Evolutionary conservation across 140 eudicot species (phyloP), one percentile per base, ranked within the genome.

Genomic region (Ambrosia hybrid): DNA sequence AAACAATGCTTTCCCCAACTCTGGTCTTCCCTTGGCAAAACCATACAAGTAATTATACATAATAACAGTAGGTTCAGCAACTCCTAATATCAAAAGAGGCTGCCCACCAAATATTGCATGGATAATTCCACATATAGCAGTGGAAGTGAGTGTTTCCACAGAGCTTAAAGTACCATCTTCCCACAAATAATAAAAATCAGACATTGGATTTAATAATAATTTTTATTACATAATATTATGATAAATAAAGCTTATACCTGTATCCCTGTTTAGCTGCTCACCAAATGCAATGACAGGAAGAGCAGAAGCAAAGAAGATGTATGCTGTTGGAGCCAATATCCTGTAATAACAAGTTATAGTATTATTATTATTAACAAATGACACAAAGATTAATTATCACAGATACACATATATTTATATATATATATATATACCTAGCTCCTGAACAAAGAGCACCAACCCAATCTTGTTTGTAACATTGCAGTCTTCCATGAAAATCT

Each of bases 231-330:
- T 41, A 41, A 41, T 21, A 21, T 21, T 21, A 21, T 21, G 30
- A 41, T 41, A 41, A 39, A 0, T 2, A 38, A 55, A 53, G 48
- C 6, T 65, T 30, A 15, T 61, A 86, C 98, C 99, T 81, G 99
- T 94, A 56, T 88, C 95, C 71, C 94, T 82, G 68, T 84, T 90
- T 77, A 94, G 71, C 75, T 90, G 97, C 83, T 90, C 96, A 56
- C 99, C 99, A 36, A 94, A 94, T 43, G 99, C 97, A 78, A 90
- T 90, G 39, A 90, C 99, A 0, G 99, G 98, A 68, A 89, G 95
- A 68, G 98, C 96, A 6, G 98, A 92, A 67, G 98, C 98, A 81
- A 92, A 92, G 84, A 89, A 92, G 66, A 89, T 87, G 49, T 85
- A 92, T 10, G 95, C 89, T 6, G 96, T 85, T 78, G 97, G 99